Conservation (phyloP, 2,329 filamentous ascomycete species). For the Hyphodiscus sp. region DNA sequence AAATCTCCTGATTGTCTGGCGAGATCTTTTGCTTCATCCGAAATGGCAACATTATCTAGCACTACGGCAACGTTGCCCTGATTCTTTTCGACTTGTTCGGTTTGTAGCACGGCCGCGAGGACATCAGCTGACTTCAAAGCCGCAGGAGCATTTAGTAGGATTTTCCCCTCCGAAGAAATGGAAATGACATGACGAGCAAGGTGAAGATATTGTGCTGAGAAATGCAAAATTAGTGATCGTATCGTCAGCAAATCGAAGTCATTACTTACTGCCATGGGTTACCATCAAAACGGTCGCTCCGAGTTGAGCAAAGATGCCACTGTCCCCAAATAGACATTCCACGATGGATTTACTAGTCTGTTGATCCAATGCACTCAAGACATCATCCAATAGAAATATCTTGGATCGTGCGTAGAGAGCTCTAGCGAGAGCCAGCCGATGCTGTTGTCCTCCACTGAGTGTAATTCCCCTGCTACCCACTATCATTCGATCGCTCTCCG, state of each 20-base stretch:
- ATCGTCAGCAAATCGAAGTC: not conserved
- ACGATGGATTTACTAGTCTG: conserved; percentile 7
- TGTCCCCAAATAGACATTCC: not conserved
- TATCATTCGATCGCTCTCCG: conserved; percentile 17
- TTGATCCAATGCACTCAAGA: conserved; percentile 20
- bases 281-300: not conserved
- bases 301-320: not conserved
- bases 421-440: conserved; percentile 52
- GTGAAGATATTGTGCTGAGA: not conserved
- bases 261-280: conserved; percentile 4
- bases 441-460: conserved; percentile 24
- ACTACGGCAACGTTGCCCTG: not conserved
- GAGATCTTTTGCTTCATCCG: not conserved
- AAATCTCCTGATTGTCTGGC: not conserved
- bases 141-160: too few relatives aligned
- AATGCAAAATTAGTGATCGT: not conserved
- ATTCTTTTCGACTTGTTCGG: not conserved
- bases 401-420: conserved; percentile 30
- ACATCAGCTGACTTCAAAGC: too few relatives aligned
- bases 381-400: conserved; percentile 21
- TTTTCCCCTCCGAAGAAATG: not conserved
- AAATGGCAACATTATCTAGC: not conserved
- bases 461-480: conserved; percentile 28
- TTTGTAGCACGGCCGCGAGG: too few relatives aligned
- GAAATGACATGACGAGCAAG: not conserved